A percentile compares a stretch with the other conserved stretches of the same genome.
Conservation (phyloP, 768 basidiomycete species). For the Omphalotus guepiniiformis region DNA sequence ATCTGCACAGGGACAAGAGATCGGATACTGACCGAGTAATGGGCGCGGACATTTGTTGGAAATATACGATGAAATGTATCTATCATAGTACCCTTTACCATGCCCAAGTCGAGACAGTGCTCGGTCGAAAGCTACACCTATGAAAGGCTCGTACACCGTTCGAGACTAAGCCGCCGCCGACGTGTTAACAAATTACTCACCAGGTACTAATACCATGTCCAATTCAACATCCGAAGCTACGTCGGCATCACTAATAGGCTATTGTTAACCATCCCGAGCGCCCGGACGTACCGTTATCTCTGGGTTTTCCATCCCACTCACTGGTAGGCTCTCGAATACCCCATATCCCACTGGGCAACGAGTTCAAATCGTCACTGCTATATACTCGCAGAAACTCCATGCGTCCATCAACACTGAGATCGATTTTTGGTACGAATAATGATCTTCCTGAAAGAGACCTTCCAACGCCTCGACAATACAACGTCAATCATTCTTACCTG, state of each 20-base stretch:
- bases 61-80: slow-evolving; percentile 58
- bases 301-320: slow-evolving; percentile 37
- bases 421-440: slow-evolving; percentile 68
- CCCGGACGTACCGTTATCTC: slow-evolving; percentile 47
- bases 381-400: slow-evolving; percentile 72
- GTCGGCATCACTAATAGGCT: slow-evolving; percentile 13
- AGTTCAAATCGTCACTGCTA: slow-evolving; percentile 49
- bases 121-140: slow-evolving; percentile 74
- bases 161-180: not conserved
- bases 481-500: slow-evolving; percentile 36
- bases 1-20: not conserved
- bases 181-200: slow-evolving; percentile 27
- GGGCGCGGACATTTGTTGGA: slow-evolving; percentile 42
- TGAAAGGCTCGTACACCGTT: too few species aligned
- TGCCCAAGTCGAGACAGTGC: slow-evolving; percentile 70
- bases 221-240: slow-evolving; percentile 37
- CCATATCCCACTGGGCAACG: slow-evolving; percentile 62
- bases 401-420: slow-evolving; percentile 30
- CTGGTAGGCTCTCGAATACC: slow-evolving; percentile 66
- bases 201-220: slow-evolving; percentile 67
- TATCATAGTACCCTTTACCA: slow-evolving; percentile 82
- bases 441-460: slow-evolving; percentile 37
- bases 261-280: too few species aligned
- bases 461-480: not conserved
- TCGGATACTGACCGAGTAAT: slow-evolving; percentile 46